Base-by-base conservation (phyloP, 352 stramenopile species). In the Pythium sp. region DNA sequence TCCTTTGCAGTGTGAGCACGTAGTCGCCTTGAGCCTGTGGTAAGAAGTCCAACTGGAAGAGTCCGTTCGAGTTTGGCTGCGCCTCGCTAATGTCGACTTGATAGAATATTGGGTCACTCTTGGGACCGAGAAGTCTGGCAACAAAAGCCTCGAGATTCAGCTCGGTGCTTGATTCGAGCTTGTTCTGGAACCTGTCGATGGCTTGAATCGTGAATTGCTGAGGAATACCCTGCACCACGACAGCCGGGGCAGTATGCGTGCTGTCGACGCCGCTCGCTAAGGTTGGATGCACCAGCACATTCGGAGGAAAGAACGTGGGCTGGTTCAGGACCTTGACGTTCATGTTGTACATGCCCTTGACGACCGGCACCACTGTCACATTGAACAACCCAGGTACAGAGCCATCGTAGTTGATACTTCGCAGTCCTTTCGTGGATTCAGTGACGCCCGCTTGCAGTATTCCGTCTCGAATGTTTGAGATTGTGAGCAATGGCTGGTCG, bases 131-230 rank as follows among this genome's bases (percentile, higher is more conserved):
- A 12, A 98, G 66, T 6, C 54, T 72, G 4, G 91, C 71, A 5
- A 94, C 64, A 61, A 97, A 93, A 0, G 71, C 87, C 0, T 74
- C 38, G 5, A 67, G 69, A 18, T 71, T 64, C 11, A 96, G 58
- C 54, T 93, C 86, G 0, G 84, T 92, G 36, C 77, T 92, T 0
- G 74, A 89, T 32, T 96, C 87, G 9, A 99, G 77, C 36, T 79
- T 74, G 73, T 99, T 99, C 6, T 86, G 82, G 68, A 98, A 99
- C 3, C 75, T 71, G 72, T 99, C 96, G 36, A 95, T 87, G 15
- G 89, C 78, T 66, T 98, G 89, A 2, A 99, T 73, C 11, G 73
- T 79, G 72, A 98, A 98, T 34, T 64, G 69, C 54, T 93, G 87
- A 24, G 67, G 54, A 2, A 83, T 74, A 22, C 95, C 84, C 83